phyloP scores from a whole-genome alignment of 805 yeast genomes.

The Candida lessepsii region DNA sequence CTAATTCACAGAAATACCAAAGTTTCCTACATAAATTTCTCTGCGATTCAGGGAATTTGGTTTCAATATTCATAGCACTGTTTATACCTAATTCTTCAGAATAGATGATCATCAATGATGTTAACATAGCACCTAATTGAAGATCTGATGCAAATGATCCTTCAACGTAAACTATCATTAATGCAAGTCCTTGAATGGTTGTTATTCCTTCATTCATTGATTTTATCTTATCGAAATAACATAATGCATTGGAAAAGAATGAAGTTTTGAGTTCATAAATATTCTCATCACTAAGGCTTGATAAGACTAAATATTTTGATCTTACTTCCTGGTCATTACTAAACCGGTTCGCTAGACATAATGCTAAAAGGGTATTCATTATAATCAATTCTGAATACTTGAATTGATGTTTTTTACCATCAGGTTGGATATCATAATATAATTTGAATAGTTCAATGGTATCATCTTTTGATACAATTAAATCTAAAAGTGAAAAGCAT shows the following conservation, averaged over 20 bases:
- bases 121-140: slow-evolving; percentile 26
- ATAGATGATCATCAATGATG: slow-evolving; percentile 25
- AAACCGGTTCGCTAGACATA: slow-evolving; percentile 20
- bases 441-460: slow-evolving; percentile 22
- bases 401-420: slow-evolving; percentile 11
- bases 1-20: slow-evolving; percentile 31
- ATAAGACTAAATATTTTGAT: slow-evolving; percentile 14
- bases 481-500: slow-evolving; percentile 17
- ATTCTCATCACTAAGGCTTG: slow-evolving; percentile 8
- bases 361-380: slow-evolving; percentile 28
- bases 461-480: slow-evolving; percentile 14
- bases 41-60: slow-evolving; percentile 17
- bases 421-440: slow-evolving; percentile 18
- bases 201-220: slow-evolving; percentile 47
- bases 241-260: slow-evolving; percentile 34
- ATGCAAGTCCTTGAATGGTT: slow-evolving; percentile 49
- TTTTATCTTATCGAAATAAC: slow-evolving; percentile 50
- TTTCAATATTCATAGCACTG: slow-evolving; percentile 14
- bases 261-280: slow-evolving; percentile 16
- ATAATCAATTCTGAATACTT: slow-evolving; percentile 28
- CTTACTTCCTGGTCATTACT: slow-evolving; percentile 12
- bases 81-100: slow-evolving; percentile 34
- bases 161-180: slow-evolving; percentile 41
- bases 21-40: slow-evolving; percentile 17
- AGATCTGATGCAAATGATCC: slow-evolving; percentile 23